Evolutionary conservation across 2,329 filamentous ascomycete species (phyloP), one percentile per base, ranked within the genome.

Genomic region (Cercospora zeae-maydis): DNA sequence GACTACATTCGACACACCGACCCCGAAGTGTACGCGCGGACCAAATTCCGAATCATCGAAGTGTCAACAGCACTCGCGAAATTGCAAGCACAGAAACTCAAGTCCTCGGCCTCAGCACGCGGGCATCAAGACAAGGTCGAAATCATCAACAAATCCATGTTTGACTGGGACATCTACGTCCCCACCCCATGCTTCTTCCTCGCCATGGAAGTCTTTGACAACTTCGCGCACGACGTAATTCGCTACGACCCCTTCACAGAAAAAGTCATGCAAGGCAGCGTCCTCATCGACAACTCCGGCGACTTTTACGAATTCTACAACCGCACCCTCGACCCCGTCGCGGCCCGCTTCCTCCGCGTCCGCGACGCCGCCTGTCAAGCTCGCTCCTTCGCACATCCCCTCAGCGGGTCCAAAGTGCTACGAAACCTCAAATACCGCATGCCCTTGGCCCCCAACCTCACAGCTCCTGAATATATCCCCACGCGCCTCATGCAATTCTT

Each of bases 401-500:
- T 91, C 0, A 87, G 76, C 49, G 77, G 77, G 7, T 79, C 83
- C 74, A 71, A 77, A 10, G 66, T 86, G 31, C 76, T 89, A 65
- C 85, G 90, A 58, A 84, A 82, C 58, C 72, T 96, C 11, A 84
- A 84, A 63, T 81, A 83, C 42, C 79, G 82, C 58, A 74, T 92
- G 58, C 92, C 92, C 2, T 87, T 93, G 68, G 82, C 87, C 31
- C 83, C 86, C 5, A 93, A 93, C 73, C 83, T 96, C 67, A 93
- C 90, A 31, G 78, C 84, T 24, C 91, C 93, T 0, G 95, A 99
- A 79, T 99, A 96, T 78, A 90, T 99, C 59, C 95, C 95, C 4
- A 99, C 93, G 4, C 85, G 92, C 21, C 83, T 98, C 69, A 93
- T 99, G 91, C 89, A 96, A 75, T 98, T 99, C 81, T 98, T 98